Conservation (phyloP, 2,329 filamentous ascomycete genomes). For the Xylariaceae sp. region DNA sequence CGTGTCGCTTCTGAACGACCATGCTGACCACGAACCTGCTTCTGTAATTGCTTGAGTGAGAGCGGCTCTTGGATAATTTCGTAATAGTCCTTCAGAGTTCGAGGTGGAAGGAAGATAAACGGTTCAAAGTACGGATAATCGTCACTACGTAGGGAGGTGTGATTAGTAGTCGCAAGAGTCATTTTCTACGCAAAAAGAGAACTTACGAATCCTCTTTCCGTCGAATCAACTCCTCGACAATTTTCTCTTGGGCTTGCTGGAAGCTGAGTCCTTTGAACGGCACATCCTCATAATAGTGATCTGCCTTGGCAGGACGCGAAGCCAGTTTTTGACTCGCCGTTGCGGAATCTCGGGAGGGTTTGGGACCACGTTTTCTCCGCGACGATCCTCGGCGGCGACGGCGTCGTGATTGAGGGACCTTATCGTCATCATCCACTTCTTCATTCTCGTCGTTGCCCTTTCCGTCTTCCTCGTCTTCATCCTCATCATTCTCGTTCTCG, state of each 20-base stretch:
- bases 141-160: conserved; percentile 44
- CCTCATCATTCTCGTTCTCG: conserved; percentile 18
- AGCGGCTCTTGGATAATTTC: conserved; percentile 75
- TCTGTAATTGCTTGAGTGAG: conserved; percentile 71
- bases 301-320: conserved; percentile 39
- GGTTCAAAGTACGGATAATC: conserved; percentile 66
- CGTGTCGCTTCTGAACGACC: conserved; percentile 61
- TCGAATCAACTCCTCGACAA: conserved; percentile 69
- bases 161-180: conserved; percentile 8
- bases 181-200: neutral
- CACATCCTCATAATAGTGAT: conserved; percentile 50
- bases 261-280: conserved; percentile 70
- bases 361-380: conserved; percentile 33
- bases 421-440: conserved; percentile 22
- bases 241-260: conserved; percentile 80
- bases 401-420: conserved; percentile 18
- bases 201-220: conserved; percentile 60
- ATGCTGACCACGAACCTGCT: conserved; percentile 67
- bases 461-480: conserved; percentile 18
- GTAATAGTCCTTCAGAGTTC: conserved; percentile 79
- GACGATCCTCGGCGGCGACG: conserved; percentile 19
- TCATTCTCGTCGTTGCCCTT: conserved; percentile 20
- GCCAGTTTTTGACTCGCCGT: conserved; percentile 26
- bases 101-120: conserved; percentile 72
- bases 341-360: conserved; percentile 30